These are phyloP conservation scores for Penicillium egyptiacum DNA, from an alignment of 495 filamentous ascomycete species.

Conservation along the genomic window DNA sequence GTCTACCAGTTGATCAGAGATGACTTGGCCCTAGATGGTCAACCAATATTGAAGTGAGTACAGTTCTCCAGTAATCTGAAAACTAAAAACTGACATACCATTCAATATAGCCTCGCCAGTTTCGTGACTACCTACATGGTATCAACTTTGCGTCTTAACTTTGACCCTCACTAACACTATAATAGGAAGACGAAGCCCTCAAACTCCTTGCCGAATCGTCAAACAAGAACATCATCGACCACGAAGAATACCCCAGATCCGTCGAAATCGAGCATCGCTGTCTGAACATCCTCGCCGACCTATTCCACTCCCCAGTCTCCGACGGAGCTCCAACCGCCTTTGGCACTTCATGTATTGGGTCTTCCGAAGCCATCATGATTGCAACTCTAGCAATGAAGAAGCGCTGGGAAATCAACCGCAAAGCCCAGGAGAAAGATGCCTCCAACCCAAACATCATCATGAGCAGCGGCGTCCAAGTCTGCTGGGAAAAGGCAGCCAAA, in stretches of 20 bases:
- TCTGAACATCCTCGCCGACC: slow-evolving; percentile 80
- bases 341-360: slow-evolving; percentile 83
- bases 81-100: not conserved
- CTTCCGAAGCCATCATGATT: slow-evolving; percentile 87
- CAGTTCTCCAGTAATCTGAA: not conserved
- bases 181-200: slow-evolving; percentile 79
- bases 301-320: slow-evolving; percentile 71
- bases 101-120: slow-evolving; percentile 17
- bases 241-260: slow-evolving; percentile 83
- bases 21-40: slow-evolving; percentile 17
- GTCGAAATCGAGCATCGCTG: slow-evolving; percentile 88
- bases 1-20: slow-evolving; percentile 21
- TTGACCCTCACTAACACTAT: not conserved
- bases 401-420: slow-evolving; percentile 78
- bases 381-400: slow-evolving; percentile 89
- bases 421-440: slow-evolving; percentile 65
- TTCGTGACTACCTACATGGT: slow-evolving; percentile 28
- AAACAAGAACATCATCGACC: slow-evolving; percentile 89
- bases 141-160: not conserved
- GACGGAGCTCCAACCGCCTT: slow-evolving; percentile 54
- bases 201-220: slow-evolving; percentile 84
- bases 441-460: slow-evolving; percentile 83
- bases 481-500: slow-evolving; percentile 88
- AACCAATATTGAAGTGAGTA: slow-evolving; percentile 18
- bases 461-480: slow-evolving; percentile 86